Evolutionary conservation across 2,329 filamentous ascomycete species (phyloP).

Genomic region (Magnaporthiopsis rhizophila): DNA sequence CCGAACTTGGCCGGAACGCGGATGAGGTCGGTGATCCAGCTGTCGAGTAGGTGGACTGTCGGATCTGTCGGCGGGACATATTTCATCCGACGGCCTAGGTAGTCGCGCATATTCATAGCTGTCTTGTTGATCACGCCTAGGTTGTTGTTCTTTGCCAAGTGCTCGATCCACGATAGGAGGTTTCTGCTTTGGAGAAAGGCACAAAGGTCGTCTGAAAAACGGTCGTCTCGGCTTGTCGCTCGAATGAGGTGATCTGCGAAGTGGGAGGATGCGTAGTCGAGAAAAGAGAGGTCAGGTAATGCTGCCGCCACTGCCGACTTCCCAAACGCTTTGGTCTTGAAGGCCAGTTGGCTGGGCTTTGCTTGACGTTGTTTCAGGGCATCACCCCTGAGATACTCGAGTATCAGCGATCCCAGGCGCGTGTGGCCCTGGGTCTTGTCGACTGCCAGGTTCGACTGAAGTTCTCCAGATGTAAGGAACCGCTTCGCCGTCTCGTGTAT

Average conservation of each 20-base stretch:
- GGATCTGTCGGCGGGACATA: constrained; percentile 17
- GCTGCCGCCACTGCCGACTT: constrained; percentile 8
- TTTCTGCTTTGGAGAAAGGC: constrained; percentile 44
- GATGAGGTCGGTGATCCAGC: constrained; percentile 24
- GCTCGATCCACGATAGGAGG: constrained; percentile 24
- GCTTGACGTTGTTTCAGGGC: constrained; percentile 11
- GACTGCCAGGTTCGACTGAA: constrained; percentile 14
- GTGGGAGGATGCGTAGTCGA: constrained; percentile 17
- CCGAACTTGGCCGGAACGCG: constrained; percentile 25
- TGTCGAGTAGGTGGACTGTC: constrained; percentile 16
- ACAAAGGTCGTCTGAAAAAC: constrained; percentile 47
- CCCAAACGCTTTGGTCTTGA: constrained; percentile 11
- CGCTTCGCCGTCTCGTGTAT: constrained; percentile 24
- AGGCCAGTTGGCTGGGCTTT: constrained; percentile 14
- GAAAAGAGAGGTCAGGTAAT: constrained; percentile 4
- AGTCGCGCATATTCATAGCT: constrained; percentile 23
- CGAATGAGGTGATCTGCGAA: constrained; percentile 27
- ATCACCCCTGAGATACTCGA: constrained; percentile 17
- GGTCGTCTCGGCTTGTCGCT: constrained; percentile 16
- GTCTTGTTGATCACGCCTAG: constrained; percentile 19
- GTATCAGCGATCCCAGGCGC: constrained; percentile 22
- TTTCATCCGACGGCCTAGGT: constrained; percentile 17
- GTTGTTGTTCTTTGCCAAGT: constrained; percentile 17
- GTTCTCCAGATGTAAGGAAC: constrained; percentile 18
- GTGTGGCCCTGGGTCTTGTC: constrained; percentile 14